A percentile compares a stretch with the other conserved stretches of the same genome.
These are phyloP conservation scores for Acanthamoeba healyi DNA, from an alignment of 208 protist genomes.

Conservation along the genomic window DNA sequence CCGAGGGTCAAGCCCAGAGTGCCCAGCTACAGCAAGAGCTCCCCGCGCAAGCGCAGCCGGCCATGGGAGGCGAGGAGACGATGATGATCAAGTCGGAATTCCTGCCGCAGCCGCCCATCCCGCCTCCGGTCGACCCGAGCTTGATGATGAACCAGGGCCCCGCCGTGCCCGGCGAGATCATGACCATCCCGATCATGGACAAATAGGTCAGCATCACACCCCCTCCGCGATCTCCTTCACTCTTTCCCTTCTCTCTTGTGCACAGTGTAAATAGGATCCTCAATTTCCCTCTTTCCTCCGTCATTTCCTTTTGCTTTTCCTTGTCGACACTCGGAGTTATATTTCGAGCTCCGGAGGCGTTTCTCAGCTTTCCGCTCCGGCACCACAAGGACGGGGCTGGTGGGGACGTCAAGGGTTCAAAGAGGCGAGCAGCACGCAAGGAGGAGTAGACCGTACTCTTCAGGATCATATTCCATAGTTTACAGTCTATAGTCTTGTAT, in stretches of 20 bases:
- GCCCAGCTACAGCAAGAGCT: not conserved
- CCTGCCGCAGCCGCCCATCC: constrained; percentile 1
- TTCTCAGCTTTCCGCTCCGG: not conserved
- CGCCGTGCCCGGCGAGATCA: not conserved
- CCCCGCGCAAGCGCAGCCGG: not conserved
- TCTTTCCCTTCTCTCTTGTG: too few relatives aligned
- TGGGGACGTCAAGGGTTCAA: not conserved
- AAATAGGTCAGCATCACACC: too few relatives aligned
- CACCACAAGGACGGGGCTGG: not conserved
- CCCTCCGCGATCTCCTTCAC: too few relatives aligned
- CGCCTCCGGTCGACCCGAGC: not conserved
- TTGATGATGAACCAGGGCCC: not conserved
- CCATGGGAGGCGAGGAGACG: not conserved
- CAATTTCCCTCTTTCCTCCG: too few relatives aligned
- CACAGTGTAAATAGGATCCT: too few relatives aligned
- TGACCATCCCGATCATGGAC: not conserved
- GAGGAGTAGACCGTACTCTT: not conserved
- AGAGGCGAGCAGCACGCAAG: not conserved
- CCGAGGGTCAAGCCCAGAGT: not conserved
- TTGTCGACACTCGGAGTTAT: not conserved
- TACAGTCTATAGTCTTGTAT: too few relatives aligned
- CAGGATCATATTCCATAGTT: not conserved
- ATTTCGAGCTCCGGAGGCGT: too few relatives aligned
- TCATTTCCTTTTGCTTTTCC: too few relatives aligned
- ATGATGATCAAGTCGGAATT: not conserved